Percentiles rank a stretch among this genome's conserved stretches.
Conservation (phyloP, 2,329 filamentous ascomycete species). For the Beauveria sp. region DNA sequence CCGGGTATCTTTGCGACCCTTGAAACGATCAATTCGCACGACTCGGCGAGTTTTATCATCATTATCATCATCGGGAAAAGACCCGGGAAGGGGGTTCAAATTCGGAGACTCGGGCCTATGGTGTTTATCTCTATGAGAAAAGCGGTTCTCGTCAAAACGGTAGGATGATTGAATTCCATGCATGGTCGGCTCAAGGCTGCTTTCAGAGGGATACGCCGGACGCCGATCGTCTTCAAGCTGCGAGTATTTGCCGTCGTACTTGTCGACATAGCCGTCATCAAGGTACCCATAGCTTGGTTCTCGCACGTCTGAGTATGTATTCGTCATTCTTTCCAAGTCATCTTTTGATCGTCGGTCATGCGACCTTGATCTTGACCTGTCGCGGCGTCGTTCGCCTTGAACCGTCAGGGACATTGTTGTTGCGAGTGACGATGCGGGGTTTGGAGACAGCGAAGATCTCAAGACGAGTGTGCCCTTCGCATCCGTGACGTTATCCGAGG, state of each 20-base stretch:
- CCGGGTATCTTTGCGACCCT: slow-evolving; percentile 14
- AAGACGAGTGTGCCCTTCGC: no score
- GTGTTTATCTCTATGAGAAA: slow-evolving; percentile 27
- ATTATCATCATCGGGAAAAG: slow-evolving; percentile 26
- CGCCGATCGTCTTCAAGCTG: slow-evolving; percentile 23
- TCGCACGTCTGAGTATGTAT: slow-evolving; percentile 30
- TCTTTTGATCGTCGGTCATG: slow-evolving; percentile 26
- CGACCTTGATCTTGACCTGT: slow-evolving; percentile 41
- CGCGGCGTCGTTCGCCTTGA: slow-evolving; percentile 35
- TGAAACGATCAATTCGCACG: slow-evolving; percentile 10
- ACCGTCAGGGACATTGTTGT: slow-evolving; percentile 44
- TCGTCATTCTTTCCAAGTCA: slow-evolving; percentile 22
- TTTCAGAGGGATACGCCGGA: slow-evolving; percentile 33
- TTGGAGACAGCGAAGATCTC: not conserved
- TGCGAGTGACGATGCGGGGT: not conserved
- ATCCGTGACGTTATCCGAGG: not conserved
- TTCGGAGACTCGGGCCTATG: slow-evolving; percentile 27
- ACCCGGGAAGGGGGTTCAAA: slow-evolving; percentile 24
- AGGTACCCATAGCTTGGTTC: slow-evolving; percentile 35
- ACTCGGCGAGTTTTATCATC: slow-evolving; percentile 14
- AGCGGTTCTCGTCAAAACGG: slow-evolving; percentile 30
- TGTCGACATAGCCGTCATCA: slow-evolving; percentile 23
- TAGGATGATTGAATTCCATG: slow-evolving; percentile 29
- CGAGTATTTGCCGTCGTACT: slow-evolving; percentile 29
- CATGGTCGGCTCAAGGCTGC: slow-evolving; percentile 29